Evolutionary conservation across 2,329 filamentous ascomycete genomes (phyloP).

Genomic region (Biscogniauxia sp.): DNA sequence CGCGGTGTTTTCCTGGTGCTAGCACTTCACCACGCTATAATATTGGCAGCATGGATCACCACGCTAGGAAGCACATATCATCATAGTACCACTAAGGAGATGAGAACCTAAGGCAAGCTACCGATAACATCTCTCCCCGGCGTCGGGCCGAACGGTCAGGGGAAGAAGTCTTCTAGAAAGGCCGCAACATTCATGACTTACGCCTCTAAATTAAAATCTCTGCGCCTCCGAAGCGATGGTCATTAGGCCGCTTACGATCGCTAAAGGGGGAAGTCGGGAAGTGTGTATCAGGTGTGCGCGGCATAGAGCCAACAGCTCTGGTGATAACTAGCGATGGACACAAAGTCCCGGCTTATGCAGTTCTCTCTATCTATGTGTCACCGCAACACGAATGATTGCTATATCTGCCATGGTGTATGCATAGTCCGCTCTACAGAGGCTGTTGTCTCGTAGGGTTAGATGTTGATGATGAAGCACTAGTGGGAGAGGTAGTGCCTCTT

Average conservation of each 20-base stretch:
- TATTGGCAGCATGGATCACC: too few relatives aligned
- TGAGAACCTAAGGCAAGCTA: not conserved
- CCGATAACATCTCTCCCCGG: not conserved
- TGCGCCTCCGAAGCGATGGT: not conserved
- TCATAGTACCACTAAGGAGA: not conserved
- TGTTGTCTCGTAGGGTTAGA: not conserved
- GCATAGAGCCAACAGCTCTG: not conserved
- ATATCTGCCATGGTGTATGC: not conserved
- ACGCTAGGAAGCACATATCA: not conserved
- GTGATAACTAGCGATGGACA: not conserved
- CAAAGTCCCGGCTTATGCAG: too few relatives aligned
- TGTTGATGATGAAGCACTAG: not conserved
- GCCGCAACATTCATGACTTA: not conserved
- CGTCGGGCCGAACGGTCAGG: not conserved
- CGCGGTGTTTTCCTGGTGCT: not conserved
- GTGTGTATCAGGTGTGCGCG: too few relatives aligned
- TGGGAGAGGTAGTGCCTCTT: not conserved
- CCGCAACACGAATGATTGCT: not conserved
- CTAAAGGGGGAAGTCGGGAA: too few relatives aligned
- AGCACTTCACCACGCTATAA: not conserved
- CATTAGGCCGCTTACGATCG: not conserved
- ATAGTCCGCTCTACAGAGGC: not conserved
- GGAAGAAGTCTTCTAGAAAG: not conserved
- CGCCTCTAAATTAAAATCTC: not conserved
- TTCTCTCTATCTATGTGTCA: not conserved